Evolutionary conservation across 2,329 filamentous ascomycete genomes (phyloP), one percentile per base, ranked within the genome.

Genomic region (Alternaria sp.): DNA sequence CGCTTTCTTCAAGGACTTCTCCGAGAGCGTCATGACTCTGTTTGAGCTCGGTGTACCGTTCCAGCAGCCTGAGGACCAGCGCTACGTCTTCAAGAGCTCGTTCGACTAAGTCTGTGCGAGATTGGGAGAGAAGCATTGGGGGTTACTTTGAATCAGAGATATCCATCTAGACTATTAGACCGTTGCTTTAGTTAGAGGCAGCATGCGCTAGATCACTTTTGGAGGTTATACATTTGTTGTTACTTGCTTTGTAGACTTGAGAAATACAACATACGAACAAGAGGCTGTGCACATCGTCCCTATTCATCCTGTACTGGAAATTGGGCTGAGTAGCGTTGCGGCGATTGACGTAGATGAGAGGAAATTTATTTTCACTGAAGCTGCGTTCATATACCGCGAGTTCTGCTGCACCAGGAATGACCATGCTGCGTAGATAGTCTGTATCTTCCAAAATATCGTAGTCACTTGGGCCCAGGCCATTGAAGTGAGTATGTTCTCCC

Each of bases 31-130:
- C 61, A 83, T 87, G 73, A 95, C 91, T 85, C 88, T 99, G 52
- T 95, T 98, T 72, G 95, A 98, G 87, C 89, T 97, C 13, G 95
- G 95, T 74, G 95, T 98, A 63, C 94, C 95, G 36, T 98, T 97
- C 80, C 81, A 88, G 73, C 87, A 70, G 36, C 74, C 76, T 3
- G 81, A 83, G 76, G 81, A 83, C 36, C 76, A 77, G 66, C 74
- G 82, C 66, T 81, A 82, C 68, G 74, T 69, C 46, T 84, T 85
- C 69, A 84, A 83, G 82, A 81, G 81, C 72, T 81, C 77, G 46
- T 80, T 80, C 50, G 78, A 80, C 57, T 77, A 78, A 62, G 44
- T 28, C 30, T 49, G 44, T n/a, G 11, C 26, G 19, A 15, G 51
- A 28, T 13, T 47, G 10, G 19, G 45, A 17, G 52, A 46, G 43